Evolutionary conservation across 176 grass and related monocot genomes (phyloP).

Genomic region (Aegilops sharonensis): DNA sequence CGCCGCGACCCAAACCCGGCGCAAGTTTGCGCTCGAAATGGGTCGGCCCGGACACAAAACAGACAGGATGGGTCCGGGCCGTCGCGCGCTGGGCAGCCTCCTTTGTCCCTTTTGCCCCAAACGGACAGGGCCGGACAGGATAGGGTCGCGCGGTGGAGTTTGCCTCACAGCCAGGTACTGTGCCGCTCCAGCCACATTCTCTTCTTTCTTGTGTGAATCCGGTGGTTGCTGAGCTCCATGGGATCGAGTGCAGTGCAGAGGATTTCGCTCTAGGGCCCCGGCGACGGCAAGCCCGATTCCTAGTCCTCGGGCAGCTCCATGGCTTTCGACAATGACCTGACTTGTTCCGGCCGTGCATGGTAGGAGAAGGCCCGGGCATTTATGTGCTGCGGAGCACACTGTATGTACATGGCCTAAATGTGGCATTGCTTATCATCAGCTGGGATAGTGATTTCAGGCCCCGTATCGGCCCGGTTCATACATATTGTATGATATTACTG

Average conservation of each 20-base stretch:
- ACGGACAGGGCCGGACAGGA: too few relatives aligned
- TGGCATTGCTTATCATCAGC: background rate
- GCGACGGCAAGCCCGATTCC: background rate
- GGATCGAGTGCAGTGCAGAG: background rate
- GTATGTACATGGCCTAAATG: background rate
- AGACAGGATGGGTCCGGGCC: too few relatives aligned
- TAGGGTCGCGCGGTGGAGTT: too few relatives aligned
- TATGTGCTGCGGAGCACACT: too few relatives aligned
- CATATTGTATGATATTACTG: too few relatives aligned
- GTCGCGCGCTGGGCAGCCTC: too few relatives aligned
- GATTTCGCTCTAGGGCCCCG: background rate
- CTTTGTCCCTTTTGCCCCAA: too few relatives aligned
- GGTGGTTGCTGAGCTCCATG: background rate
- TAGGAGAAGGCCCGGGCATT: background rate
- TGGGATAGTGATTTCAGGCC: too few relatives aligned
- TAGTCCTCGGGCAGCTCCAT: background rate
- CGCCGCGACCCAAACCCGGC: too few relatives aligned
- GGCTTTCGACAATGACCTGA: background rate
- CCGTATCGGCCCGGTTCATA: too few relatives aligned
- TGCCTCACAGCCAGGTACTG: background rate
- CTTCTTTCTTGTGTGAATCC: conserved; percentile 4
- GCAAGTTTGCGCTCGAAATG: too few relatives aligned
- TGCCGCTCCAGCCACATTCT: background rate
- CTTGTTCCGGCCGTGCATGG: background rate
- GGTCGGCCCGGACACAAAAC: too few relatives aligned